phyloP scores from a whole-genome alignment of 1,284 basidiomycete genomes.

The Rhodofomes roseus region DNA sequence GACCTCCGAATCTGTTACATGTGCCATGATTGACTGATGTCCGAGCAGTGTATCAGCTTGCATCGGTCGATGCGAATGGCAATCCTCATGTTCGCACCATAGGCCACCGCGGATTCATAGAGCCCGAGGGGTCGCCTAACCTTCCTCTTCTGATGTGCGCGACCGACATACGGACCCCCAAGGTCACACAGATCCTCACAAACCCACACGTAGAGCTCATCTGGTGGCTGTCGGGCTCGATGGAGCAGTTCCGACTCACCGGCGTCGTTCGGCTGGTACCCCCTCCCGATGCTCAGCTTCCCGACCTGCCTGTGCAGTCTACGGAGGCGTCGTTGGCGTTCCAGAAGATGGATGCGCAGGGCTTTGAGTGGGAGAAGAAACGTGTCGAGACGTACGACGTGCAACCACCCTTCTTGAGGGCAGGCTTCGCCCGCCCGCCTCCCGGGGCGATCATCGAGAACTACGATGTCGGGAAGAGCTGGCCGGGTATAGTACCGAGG shows the following conservation, averaged over 20 bases:
- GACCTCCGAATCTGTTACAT: not conserved
- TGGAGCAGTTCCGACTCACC: conserved; percentile 57
- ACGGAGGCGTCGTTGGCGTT: conserved; percentile 24
- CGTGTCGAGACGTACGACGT: conserved; percentile 34
- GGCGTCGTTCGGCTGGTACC: conserved; percentile 43
- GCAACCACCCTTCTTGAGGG: conserved; percentile 39
- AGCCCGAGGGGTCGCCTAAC: conserved; percentile 35
- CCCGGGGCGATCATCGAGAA: conserved; percentile 50
- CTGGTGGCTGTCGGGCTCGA: conserved; percentile 55
- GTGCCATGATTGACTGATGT: not conserved
- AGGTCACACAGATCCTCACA: conserved; percentile 45
- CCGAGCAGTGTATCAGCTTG: conserved; percentile 40
- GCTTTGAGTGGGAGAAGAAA: conserved; percentile 61
- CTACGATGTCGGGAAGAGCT: conserved; percentile 49
- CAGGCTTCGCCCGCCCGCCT: conserved; percentile 57
- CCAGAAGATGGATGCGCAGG: conserved; percentile 34
- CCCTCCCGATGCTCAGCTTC: conserved; percentile 7
- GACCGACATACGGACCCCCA: conserved; percentile 49
- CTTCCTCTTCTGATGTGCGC: conserved; percentile 52
- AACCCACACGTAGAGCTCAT: conserved; percentile 46
- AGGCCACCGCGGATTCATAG: conserved; percentile 54
- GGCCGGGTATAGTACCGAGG: conserved; percentile 44
- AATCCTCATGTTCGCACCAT: conserved; percentile 56
- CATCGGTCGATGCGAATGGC: conserved; percentile 44
- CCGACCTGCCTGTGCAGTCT: too few relatives aligned